phyloP scores from a whole-genome alignment of 257 asterid species.

The Echium plantagineum region DNA sequence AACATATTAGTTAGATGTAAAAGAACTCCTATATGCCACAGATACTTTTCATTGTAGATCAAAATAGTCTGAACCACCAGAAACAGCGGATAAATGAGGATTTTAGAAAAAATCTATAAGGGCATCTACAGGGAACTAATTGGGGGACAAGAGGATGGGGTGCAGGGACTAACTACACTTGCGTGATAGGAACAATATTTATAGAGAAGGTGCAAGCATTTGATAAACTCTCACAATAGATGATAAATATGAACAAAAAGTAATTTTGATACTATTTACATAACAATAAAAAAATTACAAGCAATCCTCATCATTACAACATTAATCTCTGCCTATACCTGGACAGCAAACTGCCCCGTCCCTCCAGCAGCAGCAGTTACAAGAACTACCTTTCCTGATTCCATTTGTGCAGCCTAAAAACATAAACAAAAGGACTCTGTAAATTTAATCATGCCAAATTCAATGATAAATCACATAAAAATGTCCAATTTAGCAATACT shows the following conservation, averaged over 20 bases:
- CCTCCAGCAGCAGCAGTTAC: conserved; percentile 99
- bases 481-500: background rate
- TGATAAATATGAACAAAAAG: background rate
- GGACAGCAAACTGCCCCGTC: conserved; percentile 97
- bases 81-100: background rate
- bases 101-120: too few relatives aligned
- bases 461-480: too few relatives aligned
- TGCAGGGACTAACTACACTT: too few relatives aligned
- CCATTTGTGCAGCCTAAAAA: conserved; percentile 79
- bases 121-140: too few relatives aligned
- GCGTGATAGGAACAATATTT: too few relatives aligned
- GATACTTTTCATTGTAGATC: background rate
- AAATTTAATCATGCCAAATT: background rate
- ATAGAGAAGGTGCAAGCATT: background rate
- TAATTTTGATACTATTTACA: too few relatives aligned
- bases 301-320: background rate
- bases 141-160: too few relatives aligned
- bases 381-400: conserved; percentile 71
- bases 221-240: background rate
- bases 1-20: conserved; percentile 1
- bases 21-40: background rate
- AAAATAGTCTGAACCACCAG: background rate
- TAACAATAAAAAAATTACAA: too few relatives aligned
- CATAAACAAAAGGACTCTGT: conserved; percentile 3
- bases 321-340: conserved; percentile 34